Base-by-base conservation (phyloP, 306 rosid genomes). In the Pterocarpus santalinus region DNA sequence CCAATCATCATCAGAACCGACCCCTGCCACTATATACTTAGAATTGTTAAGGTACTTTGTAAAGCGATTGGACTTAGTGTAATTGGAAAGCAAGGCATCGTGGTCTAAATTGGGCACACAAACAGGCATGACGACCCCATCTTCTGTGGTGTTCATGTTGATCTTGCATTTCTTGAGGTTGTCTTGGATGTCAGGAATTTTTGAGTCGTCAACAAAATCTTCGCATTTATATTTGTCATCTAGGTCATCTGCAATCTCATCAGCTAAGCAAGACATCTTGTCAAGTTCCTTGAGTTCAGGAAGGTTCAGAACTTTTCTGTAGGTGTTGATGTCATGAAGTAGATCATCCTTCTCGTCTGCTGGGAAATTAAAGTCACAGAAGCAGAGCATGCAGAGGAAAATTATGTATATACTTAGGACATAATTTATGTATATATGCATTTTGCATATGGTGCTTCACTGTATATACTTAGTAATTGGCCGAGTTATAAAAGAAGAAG, bases 1-100 rank as follows among this genome's bases (percentile, higher is more conserved):
- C 97, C 97, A 94, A 16, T 94, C 89, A 32, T 91, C 75, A 52
- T 94, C 90, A 1, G 86, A 72, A 12, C 91, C 97, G 55, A 90
- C 22, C 1, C 98, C 98, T 2, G 86, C 97, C 15, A 88, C 88
- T 0, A 85, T 79, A 69, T 79, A 92, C 78, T 81, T 90, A 0
- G 97, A 88, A 76, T 78, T 72, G 12, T 92, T 92, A 12, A 92
- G 68, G 60, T 87, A 90, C 80, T 68, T 89, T 0, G 89, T 80
- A 53, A 71, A 88, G 5, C 34, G 81, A 71, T 69, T 33, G 0
- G 77, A 33, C 7, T 73, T 43, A 0, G 91, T 92, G 16, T 82
- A 92, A 58, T 88, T 89, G 22, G 79, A 71, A 9, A 88, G 65
- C 65, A 90, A 80, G 8, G 56, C 44, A 3, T 62, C 67, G 0